Evolutionary conservation across 2,329 filamentous ascomycete genomes (phyloP).

Genomic region (Coniochaeta prunicola): DNA sequence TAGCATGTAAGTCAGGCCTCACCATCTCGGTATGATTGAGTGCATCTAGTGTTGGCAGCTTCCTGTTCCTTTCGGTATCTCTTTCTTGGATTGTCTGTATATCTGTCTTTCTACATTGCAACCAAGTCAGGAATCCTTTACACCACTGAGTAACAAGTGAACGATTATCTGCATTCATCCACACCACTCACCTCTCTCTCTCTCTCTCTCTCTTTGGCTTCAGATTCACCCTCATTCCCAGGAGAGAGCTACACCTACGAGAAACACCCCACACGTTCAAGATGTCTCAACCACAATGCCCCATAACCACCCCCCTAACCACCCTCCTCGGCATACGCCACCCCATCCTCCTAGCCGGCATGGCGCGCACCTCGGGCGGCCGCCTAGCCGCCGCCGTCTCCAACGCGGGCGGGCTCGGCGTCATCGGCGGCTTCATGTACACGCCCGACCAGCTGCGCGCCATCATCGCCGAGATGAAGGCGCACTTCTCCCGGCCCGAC

Average conservation of each 20-base stretch:
- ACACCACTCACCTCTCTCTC: not conserved
- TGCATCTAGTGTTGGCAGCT: not conserved
- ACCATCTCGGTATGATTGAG: not conserved
- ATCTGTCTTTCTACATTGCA: not conserved
- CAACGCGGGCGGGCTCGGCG: constrained; percentile 79
- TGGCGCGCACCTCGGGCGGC: constrained; percentile 79
- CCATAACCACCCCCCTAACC: constrained; percentile 72
- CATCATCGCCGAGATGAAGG: constrained; percentile 83
- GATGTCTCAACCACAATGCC: constrained; percentile 34
- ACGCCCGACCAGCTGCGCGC: constrained; percentile 66
- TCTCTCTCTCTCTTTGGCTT: no score
- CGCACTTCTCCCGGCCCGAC: constrained; percentile 54
- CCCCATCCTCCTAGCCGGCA: constrained; percentile 86
- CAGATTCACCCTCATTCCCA: not conserved
- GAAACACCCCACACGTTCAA: constrained; percentile 2
- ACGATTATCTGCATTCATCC: not conserved
- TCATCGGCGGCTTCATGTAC: constrained; percentile 66
- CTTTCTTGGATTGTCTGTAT: not conserved
- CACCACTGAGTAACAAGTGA: not conserved
- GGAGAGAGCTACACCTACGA: not conserved
- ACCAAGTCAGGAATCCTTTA: not conserved
- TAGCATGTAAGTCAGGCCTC: not conserved
- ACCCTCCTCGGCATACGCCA: constrained; percentile 75
- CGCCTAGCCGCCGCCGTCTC: constrained; percentile 78
- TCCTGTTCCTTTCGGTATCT: not conserved